Conservation (phyloP, 2,329 filamentous ascomycete species). For the Aureobasidium sp. region DNA sequence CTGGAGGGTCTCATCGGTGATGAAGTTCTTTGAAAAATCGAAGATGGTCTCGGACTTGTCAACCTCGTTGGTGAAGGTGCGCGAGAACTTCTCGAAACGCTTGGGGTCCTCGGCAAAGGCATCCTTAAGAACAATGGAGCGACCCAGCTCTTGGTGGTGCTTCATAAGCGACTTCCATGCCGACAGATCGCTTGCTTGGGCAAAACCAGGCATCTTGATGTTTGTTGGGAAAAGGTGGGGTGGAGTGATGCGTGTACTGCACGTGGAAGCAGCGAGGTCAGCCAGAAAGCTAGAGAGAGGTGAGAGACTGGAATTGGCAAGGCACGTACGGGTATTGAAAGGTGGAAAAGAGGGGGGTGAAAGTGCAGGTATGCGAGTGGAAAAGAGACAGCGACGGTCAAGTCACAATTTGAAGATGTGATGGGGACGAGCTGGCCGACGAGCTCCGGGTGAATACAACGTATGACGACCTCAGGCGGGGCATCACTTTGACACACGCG, state of each 20-base stretch:
- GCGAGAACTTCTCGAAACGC: slow-evolving; percentile 86
- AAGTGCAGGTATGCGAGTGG: not conserved
- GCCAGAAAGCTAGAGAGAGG: not conserved
- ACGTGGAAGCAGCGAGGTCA: slow-evolving; percentile 10
- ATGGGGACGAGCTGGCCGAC: slow-evolving; percentile 3
- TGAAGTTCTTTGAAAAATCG: slow-evolving; percentile 98
- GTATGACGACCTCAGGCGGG: slow-evolving; percentile 3
- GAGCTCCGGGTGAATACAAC: slow-evolving; percentile 8
- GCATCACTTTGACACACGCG: not conserved
- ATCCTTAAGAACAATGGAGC: slow-evolving; percentile 83
- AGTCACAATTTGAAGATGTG: slow-evolving; percentile 11
- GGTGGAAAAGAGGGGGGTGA: not conserved
- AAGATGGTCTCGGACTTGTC: slow-evolving; percentile 85
- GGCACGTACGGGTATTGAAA: not conserved
- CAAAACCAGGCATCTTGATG: slow-evolving; percentile 54
- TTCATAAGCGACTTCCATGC: slow-evolving; percentile 86
- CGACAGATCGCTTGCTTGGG: slow-evolving; percentile 76
- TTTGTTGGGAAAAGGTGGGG: slow-evolving; percentile 16
- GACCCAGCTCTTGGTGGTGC: slow-evolving; percentile 76
- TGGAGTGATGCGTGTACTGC: slow-evolving; percentile 10
- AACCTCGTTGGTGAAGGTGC: slow-evolving; percentile 70
- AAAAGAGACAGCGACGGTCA: not conserved
- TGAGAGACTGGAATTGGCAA: not conserved
- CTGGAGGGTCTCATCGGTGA: slow-evolving; percentile 84
- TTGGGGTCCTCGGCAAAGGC: slow-evolving; percentile 79